Evolutionary conservation across 345 rosid species (phyloP), one percentile per base, ranked within the genome.

Genomic region (Eucalyptus pauciflora): DNA sequence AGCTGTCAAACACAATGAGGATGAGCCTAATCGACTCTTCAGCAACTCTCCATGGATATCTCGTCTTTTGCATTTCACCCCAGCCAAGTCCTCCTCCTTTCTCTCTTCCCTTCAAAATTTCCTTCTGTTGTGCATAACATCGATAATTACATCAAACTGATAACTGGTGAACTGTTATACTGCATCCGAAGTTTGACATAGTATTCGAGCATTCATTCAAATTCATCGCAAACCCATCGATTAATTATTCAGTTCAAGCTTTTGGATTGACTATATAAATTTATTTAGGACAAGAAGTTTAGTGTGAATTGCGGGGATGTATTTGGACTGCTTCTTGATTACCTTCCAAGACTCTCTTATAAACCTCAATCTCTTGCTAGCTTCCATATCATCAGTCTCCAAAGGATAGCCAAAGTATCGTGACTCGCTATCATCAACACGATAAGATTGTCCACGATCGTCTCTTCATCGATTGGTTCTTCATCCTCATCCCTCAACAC

Each of bases 1-100:
- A 92, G 79, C 20, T 89, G 11, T 91, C 92, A 52, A 89, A 88
- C 27, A 86, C 81, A 16, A 88, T 87, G 56, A 90, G 92, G 48
- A 79, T 50, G 49, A 92, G 12, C 49, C 92, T 90, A 90, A 90
- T 81, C 52, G 89, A 79, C 76, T 92, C 93, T 86, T 90, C 92
- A 37, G 89, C 92, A 15, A 90, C 89, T 41, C 50, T 87, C 91
- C 91, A 88, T 86, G 93, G 89, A 52, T 89, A 90, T 56, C 87
- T 89, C 91, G 89, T 91, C 88, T 69, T 90, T 67, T 91, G 90
- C 51, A 91, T 50, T 13, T 91, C 92, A 10, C 27, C 58, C 90
- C 88, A 90, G 11, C 52, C 87, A 24, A 92, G 48, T 49, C 69
- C 62, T 48, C 45, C 86, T 22, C n/a, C 60, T 46, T 85, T 90